A percentile compares a stretch with the other conserved stretches of the same genome.
phyloP scores from a whole-genome alignment of 176 grass and related monocot genomes.

The Avena insularis region DNA sequence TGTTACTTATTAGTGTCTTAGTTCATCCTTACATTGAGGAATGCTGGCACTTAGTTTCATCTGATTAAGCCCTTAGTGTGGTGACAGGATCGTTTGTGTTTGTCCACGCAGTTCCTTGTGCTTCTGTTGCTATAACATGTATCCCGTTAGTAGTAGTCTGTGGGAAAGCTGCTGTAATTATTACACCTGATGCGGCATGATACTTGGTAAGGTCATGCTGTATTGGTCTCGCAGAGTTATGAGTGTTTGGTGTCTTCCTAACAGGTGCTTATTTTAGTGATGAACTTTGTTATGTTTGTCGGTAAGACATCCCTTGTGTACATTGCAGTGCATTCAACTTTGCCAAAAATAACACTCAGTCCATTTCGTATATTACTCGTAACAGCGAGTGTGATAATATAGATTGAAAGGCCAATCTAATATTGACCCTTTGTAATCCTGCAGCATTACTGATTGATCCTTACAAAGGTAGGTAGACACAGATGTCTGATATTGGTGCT shows the following conservation, averaged over 20 bases:
- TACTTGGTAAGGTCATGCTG: background rate
- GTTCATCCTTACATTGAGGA: background rate
- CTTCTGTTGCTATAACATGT: conserved; percentile 19
- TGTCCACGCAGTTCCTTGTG: background rate
- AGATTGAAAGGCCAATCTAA: background rate
- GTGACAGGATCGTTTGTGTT: background rate
- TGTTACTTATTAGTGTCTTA: background rate
- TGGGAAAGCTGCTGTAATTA: background rate
- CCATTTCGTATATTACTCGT: background rate
- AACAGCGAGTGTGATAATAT: background rate
- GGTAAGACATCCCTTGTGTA: background rate
- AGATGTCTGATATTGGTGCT: conserved; percentile 1
- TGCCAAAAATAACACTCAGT: background rate
- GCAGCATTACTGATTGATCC: conserved; percentile 26
- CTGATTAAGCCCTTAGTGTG: background rate
- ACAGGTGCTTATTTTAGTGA: background rate
- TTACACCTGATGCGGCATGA: background rate
- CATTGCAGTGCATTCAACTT: conserved; percentile 18
- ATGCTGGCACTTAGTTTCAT: conserved; percentile 3
- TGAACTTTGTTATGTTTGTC: conserved; percentile 16
- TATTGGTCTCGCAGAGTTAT: background rate
- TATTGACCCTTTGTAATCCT: background rate
- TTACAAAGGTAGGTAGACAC: background rate
- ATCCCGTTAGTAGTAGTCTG: conserved; percentile 1
- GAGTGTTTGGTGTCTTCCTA: background rate